Evolutionary conservation across 306 rosid species (phyloP), one percentile per base, ranked within the genome.

Genomic region (Begonia masoniana): DNA sequence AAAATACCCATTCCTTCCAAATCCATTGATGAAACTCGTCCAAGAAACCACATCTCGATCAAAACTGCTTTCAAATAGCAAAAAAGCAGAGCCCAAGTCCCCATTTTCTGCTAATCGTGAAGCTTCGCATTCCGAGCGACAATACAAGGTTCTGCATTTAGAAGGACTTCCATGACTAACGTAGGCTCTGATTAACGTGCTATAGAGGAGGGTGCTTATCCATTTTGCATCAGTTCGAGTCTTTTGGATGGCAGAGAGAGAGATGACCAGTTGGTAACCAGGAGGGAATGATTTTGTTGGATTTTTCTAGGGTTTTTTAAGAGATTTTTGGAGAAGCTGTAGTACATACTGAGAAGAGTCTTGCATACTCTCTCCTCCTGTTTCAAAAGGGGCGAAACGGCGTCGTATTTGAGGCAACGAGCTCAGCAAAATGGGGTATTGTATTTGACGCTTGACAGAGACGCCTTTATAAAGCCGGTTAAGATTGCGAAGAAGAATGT

Each of bases 1-100:
- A 39, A 62, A 80, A 9, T 63, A 54, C 56, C 74, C 74, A 65
- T 72, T 85, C 49, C 50, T 55, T 26, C 68, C 58, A 45, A 80
- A 80, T 31, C 97, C 95, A 60, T 78, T 71, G 14, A 78, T 71
- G 49, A 89, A 47, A 54, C 74, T 76, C 13, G 87, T 80, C 95
- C 91, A 89, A 0, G 97, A 74, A 62, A 76, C 74, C 62, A 85
- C 94, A 62, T 85, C 95, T 50, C 65, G 47, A 26, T 64, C 16
- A 0, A 60, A 43, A 94, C 85, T 72, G 60, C 56, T 10, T 47
- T 59, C 52, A 31, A 89, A 80, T 15, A 85, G 68, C 2, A 47
- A 67, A 58, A 78, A 15, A 43, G 87, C 85, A 56, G 78, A 72
- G 21, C 72, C 81, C 87, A 76, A 62, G 10, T 78, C 56, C 43